phyloP scores from a whole-genome alignment of 2,329 filamentous ascomycete genomes.

The Malbranchea zuffiana region DNA sequence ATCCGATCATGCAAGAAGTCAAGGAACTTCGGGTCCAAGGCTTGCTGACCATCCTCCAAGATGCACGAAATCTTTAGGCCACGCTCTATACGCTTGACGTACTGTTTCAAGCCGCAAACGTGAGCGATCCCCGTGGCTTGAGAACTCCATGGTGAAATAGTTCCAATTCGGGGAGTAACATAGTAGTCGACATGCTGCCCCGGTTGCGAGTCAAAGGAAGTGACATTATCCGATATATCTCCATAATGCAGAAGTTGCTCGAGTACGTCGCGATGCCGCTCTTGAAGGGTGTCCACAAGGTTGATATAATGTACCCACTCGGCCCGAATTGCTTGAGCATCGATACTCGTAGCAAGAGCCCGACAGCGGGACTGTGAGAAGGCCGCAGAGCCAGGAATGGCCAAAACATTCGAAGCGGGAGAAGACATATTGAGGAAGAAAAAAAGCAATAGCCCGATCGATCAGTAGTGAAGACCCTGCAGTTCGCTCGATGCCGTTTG shows the following conservation, averaged over 20 bases:
- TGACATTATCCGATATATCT: slow-evolving; percentile 40
- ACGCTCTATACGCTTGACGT: slow-evolving; percentile 71
- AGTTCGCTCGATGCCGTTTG: too few relatives aligned
- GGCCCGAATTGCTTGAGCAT: slow-evolving; percentile 35
- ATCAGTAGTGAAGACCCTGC: too few relatives aligned
- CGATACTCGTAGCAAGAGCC: slow-evolving; percentile 33
- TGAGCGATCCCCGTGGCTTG: slow-evolving; percentile 89
- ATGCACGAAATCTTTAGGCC: slow-evolving; percentile 64
- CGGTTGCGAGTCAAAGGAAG: slow-evolving; percentile 37
- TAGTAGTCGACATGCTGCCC: slow-evolving; percentile 52
- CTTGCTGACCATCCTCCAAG: slow-evolving; percentile 47
- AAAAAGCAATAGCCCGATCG: too few relatives aligned
- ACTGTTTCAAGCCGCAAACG: slow-evolving; percentile 68
- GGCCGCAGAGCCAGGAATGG: slow-evolving; percentile 34
- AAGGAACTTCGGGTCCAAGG: slow-evolving; percentile 45
- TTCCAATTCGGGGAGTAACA: slow-evolving; percentile 67
- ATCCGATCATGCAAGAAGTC: slow-evolving; percentile 81
- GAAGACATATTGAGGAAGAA: slow-evolving; percentile 30
- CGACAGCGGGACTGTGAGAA: slow-evolving; percentile 37
- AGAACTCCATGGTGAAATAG: slow-evolving; percentile 91
- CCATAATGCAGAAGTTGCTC: slow-evolving; percentile 53
- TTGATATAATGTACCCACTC: slow-evolving; percentile 55
- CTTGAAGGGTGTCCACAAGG: slow-evolving; percentile 40
- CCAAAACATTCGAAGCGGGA: slow-evolving; percentile 24
- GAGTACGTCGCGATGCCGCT: slow-evolving; percentile 41